These are phyloP conservation scores for Fusarium setosum DNA, from an alignment of 2,329 filamentous ascomycete species.

Conservation along the genomic window DNA sequence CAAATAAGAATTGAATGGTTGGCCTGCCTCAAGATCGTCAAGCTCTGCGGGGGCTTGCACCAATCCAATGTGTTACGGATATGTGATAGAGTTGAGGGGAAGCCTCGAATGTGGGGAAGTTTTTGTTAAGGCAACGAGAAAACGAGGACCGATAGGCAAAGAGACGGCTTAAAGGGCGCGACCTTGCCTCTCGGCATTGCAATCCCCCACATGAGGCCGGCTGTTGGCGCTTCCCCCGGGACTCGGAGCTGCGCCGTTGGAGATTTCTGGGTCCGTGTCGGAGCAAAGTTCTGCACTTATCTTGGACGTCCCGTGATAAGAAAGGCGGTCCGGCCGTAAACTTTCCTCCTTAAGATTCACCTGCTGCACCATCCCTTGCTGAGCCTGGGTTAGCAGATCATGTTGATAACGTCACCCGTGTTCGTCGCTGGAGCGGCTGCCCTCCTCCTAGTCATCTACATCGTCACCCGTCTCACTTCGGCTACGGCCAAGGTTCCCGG, in stretches of 20 bases:
- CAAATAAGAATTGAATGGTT: constrained; percentile 26
- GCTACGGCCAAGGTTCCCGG: constrained; percentile 59
- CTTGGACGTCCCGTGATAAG: constrained; percentile 31
- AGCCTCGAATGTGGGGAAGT: constrained; percentile 24
- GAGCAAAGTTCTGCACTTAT: constrained; percentile 4
- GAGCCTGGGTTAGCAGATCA: constrained; percentile 1
- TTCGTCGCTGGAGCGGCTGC: constrained; percentile 37
- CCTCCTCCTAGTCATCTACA: constrained; percentile 39
- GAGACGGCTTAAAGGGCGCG: constrained; percentile 6
- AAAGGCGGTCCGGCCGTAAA: constrained; percentile 11
- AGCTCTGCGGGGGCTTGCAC: not conserved
- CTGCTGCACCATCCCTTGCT: not conserved
- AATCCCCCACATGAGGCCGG: constrained; percentile 23
- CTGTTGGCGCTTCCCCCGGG: constrained; percentile 12
- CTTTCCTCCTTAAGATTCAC: not conserved
- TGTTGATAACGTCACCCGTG: constrained; percentile 46
- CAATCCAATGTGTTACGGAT: not conserved
- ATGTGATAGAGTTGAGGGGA: constrained; percentile 1
- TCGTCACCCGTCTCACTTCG: constrained; percentile 46
- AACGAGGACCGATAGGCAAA: constrained; percentile 10
- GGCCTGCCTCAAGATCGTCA: not conserved
- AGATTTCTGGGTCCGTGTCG: constrained; percentile 15
- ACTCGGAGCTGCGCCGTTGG: constrained; percentile 26
- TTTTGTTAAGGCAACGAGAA: not conserved
- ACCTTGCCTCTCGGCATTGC: not conserved